phyloP scores from a whole-genome alignment of 768 basidiomycete species.

The Suillus fuscotomentosus region DNA sequence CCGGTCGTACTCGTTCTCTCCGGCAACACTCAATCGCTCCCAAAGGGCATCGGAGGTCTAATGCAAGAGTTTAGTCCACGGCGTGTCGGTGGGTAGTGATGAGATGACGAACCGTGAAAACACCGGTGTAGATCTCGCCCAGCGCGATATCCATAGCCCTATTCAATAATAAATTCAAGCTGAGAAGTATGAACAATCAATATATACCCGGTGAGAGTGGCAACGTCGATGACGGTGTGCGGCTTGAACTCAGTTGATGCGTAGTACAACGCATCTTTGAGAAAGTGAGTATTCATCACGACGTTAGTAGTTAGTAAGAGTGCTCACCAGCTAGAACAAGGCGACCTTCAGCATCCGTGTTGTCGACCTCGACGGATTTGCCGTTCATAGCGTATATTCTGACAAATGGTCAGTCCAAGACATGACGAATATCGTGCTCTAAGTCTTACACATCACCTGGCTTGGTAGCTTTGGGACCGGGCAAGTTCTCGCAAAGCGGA shows the following conservation, averaged over 20 bases:
- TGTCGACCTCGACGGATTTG: constrained; percentile 83
- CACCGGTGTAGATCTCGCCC: constrained; percentile 75
- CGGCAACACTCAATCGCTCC: constrained; percentile 65
- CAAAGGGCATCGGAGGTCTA: constrained; percentile 78
- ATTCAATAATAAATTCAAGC: background rate
- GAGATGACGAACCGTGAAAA: constrained; percentile 59
- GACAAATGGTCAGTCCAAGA: background rate
- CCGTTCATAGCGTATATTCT: constrained; percentile 79
- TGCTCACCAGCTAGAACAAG: constrained; percentile 66
- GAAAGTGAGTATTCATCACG: background rate
- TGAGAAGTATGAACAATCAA: background rate
- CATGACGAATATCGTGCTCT: background rate
- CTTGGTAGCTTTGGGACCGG: constrained; percentile 63
- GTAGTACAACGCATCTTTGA: constrained; percentile 79
- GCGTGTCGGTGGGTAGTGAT: background rate
- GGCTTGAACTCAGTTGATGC: constrained; percentile 74
- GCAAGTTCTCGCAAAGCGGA: constrained; percentile 85
- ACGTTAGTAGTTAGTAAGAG: background rate
- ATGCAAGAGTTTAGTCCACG: background rate
- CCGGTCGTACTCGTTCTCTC: constrained; percentile 72
- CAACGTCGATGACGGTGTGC: constrained; percentile 82
- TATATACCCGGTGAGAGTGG: constrained; percentile 76
- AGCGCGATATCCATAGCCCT: constrained; percentile 74
- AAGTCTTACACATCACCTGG: constrained; percentile 77
- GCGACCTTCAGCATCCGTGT: constrained; percentile 84